Percentiles rank a stretch among this genome's conserved stretches.
These are phyloP conservation scores for Sarcomyxa edulis DNA, from an alignment of 768 basidiomycete genomes.

Conservation along the genomic window DNA sequence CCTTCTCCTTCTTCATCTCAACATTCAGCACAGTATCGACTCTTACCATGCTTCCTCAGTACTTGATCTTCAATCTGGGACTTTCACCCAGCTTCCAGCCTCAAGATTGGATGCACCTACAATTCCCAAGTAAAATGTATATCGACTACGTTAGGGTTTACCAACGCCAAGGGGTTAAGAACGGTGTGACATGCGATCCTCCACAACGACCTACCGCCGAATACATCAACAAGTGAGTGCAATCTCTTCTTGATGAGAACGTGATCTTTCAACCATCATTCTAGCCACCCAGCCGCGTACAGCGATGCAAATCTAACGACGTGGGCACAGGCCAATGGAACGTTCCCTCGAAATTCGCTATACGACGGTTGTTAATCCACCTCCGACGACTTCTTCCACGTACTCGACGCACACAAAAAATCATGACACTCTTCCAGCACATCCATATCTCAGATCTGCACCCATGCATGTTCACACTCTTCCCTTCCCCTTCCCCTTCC, in stretches of 20 bases:
- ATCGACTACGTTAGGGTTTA: slow-evolving; percentile 91
- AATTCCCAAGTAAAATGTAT: slow-evolving; percentile 76
- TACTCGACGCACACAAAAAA: not conserved
- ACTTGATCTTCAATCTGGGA: slow-evolving; percentile 82
- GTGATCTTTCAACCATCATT: slow-evolving; percentile 3
- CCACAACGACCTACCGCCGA: slow-evolving; percentile 67
- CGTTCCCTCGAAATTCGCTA: slow-evolving; percentile 63
- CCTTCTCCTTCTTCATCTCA: slow-evolving; percentile 1
- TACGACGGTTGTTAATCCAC: slow-evolving; percentile 34
- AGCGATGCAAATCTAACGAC: slow-evolving; percentile 80
- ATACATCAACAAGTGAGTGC: slow-evolving; percentile 64
- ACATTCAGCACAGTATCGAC: slow-evolving; percentile 10
- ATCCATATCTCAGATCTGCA: not conserved
- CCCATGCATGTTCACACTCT: no score
- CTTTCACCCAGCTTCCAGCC: slow-evolving; percentile 70
- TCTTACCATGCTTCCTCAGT: slow-evolving; percentile 47
- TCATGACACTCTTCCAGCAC: slow-evolving; percentile 1
- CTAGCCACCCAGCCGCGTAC: slow-evolving; percentile 51
- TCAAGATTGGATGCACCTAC: slow-evolving; percentile 64
- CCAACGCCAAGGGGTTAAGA: slow-evolving; percentile 66
- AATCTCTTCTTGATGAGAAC: slow-evolving; percentile 1
- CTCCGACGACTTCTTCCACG: not conserved
- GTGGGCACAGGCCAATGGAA: slow-evolving; percentile 74
- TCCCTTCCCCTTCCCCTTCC: no score
- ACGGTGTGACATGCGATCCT: slow-evolving; percentile 79